Base-by-base conservation (phyloP, 768 basidiomycete species). In the Tulasnella sp. region DNA sequence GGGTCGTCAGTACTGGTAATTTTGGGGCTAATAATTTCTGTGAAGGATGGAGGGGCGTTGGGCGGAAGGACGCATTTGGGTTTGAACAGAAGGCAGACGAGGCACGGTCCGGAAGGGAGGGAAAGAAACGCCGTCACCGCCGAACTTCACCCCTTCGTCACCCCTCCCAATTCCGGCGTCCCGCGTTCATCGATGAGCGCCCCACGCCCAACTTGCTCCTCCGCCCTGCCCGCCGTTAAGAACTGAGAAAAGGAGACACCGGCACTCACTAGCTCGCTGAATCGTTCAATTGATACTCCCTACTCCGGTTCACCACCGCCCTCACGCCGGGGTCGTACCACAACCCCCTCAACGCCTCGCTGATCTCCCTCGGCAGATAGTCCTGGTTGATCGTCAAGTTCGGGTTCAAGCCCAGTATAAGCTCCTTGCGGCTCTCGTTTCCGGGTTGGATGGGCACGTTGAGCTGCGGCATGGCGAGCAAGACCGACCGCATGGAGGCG, bases 211-310 rank as follows among this genome's bases (percentile, higher is more conserved):
- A 64, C 19, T n/a, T n/a, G n/a, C n/a, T n/a, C n/a, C n/a, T n/a
- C n/a, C n/a, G n/a, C n/a, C 32, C 7, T 7, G 32, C 9, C 32
- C 7, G n/a, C 22, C 59, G 32, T 22, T 6, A 62, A 62, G 9
- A 62, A 62, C 8, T 6, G 9, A 29, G 5, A 29, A 32, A 39
- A 32, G 37, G n/a, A 68, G 26, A 39, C 37, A 6, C 36, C 29
- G 35, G 17, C 8, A 81, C 83, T 72, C 70, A 83, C 83, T 98
- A 98, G 19, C 92, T 86, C 1, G 96, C 96, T 3, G 89, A 91
- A 81, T 99, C 96, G 81, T 98, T 98, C 73, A 99, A 85, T 81
- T 99, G 95, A 83, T 96, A 94, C 82, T 99, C 96, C 71, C 94
- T 87, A 22, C 90, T 88, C 71, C 95, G 86, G 67, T 86, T 83